These are phyloP conservation scores for Aureobasidium sp. DNA, from an alignment of 2,329 filamentous ascomycete species.

Conservation along the genomic window DNA sequence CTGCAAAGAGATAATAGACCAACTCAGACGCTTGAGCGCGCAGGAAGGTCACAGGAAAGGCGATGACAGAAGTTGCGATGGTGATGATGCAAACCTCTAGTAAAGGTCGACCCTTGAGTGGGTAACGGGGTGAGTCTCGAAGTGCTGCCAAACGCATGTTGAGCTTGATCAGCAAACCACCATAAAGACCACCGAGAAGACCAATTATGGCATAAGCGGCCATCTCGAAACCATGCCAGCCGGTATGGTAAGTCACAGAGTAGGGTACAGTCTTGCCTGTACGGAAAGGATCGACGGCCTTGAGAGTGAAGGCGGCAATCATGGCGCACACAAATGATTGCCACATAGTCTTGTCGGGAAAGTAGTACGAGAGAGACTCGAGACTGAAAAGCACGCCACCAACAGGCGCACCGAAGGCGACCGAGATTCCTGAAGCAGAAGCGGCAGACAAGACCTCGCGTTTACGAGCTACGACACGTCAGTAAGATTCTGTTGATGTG, in stretches of 20 bases:
- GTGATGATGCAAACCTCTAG: conserved; percentile 74
- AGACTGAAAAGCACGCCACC: conserved; percentile 92
- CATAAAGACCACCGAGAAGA: conserved; percentile 86
- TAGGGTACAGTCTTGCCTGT: conserved; percentile 94
- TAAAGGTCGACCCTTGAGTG: conserved; percentile 63
- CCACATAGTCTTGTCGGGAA: conserved; percentile 99
- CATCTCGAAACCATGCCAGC: conserved; percentile 93
- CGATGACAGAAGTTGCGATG: conserved; percentile 76
- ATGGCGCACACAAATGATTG: conserved; percentile 98
- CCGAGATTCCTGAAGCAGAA: conserved; percentile 84
- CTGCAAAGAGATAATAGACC: conserved; percentile 83
- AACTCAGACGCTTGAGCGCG: conserved; percentile 85
- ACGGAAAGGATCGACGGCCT: conserved; percentile 88
- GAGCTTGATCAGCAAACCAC: conserved; percentile 86
- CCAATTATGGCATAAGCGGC: conserved; percentile 82
- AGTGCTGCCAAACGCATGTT: conserved; percentile 83
- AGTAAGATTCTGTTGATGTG: not conserved
- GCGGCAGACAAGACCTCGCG: conserved; percentile 89
- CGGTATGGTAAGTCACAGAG: conserved; percentile 84
- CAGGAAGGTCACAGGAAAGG: conserved; percentile 96
- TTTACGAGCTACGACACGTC: conserved; percentile 61
- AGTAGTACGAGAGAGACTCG: conserved; percentile 97
- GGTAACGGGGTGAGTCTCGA: conserved; percentile 59
- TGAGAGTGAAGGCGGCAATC: conserved; percentile 91
- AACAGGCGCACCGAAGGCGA: conserved; percentile 89